These are phyloP conservation scores for Colletotrichum sublineola DNA, from an alignment of 2,329 filamentous ascomycete genomes.

Conservation along the genomic window DNA sequence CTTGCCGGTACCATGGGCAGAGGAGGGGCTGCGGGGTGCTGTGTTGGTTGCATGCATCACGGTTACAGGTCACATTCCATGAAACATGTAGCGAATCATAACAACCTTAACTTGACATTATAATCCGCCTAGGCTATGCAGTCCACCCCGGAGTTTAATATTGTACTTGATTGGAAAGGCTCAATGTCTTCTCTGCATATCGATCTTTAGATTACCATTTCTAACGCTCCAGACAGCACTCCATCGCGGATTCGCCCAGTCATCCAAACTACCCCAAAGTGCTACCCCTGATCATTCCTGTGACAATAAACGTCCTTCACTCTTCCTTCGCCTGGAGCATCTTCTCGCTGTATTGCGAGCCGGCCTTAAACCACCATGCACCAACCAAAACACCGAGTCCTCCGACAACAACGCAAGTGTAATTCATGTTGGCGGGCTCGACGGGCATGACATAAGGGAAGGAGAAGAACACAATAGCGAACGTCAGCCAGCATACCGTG, in stretches of 20 bases:
- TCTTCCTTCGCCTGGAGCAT: constrained; percentile 54
- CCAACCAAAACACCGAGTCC: constrained; percentile 53
- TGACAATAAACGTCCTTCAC: not conserved
- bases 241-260: not conserved
- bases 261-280: not conserved
- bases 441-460: constrained; percentile 59
- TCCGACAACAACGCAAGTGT: constrained; percentile 62
- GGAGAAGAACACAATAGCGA: constrained; percentile 59
- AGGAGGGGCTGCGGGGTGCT: constrained; percentile 8
- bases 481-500: constrained; percentile 54
- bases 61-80: not conserved
- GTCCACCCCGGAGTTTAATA: not conserved
- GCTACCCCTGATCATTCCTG: not conserved
- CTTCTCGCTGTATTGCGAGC: constrained; percentile 53
- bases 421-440: constrained; percentile 59
- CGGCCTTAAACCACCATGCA: constrained; percentile 59
- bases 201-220: not conserved
- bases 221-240: not conserved
- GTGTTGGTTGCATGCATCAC: constrained; percentile 10
- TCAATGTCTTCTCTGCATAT: not conserved
- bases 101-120: not conserved
- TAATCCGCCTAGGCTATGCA: not conserved
- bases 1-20: not conserved
- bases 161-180: not conserved
- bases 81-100: not conserved